These are phyloP conservation scores for Sporothrix brunneoviolacea DNA, from an alignment of 2,329 filamentous ascomycete species.

Conservation along the genomic window DNA sequence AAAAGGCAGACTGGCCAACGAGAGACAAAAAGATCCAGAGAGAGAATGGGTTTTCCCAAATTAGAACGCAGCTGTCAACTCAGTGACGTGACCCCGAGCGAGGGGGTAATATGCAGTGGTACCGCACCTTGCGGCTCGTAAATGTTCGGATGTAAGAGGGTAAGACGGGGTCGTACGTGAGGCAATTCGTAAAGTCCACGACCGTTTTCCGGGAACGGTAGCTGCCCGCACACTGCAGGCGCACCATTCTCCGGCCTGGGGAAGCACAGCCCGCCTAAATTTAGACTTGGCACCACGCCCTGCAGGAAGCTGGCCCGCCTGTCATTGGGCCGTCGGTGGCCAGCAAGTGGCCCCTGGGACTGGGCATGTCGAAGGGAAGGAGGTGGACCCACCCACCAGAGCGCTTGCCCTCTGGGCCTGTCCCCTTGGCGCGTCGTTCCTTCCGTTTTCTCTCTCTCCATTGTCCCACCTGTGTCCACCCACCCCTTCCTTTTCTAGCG, in stretches of 20 bases:
- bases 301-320: background rate
- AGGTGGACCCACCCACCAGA: too few relatives aligned
- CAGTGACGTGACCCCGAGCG: background rate
- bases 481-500: slow-evolving; percentile 1
- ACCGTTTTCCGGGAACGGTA: background rate
- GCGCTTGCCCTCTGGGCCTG: too few relatives aligned
- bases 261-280: slow-evolving; percentile 11
- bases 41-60: background rate
- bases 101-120: slow-evolving; percentile 1
- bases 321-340: background rate
- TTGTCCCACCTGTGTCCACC: background rate
- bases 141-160: background rate
- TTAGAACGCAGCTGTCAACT: slow-evolving; percentile 1
- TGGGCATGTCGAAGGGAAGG: too few relatives aligned
- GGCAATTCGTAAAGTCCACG: background rate
- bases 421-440: too few relatives aligned
- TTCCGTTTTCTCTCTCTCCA: background rate
- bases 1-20: background rate
- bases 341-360: background rate
- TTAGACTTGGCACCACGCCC: slow-evolving; percentile 10
- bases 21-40: background rate
- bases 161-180: background rate
- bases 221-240: too few relatives aligned
- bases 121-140: slow-evolving; percentile 3
- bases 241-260: background rate